These are phyloP conservation scores for Termitomyces sp. DNA, from an alignment of 768 basidiomycete species.

Conservation along the genomic window DNA sequence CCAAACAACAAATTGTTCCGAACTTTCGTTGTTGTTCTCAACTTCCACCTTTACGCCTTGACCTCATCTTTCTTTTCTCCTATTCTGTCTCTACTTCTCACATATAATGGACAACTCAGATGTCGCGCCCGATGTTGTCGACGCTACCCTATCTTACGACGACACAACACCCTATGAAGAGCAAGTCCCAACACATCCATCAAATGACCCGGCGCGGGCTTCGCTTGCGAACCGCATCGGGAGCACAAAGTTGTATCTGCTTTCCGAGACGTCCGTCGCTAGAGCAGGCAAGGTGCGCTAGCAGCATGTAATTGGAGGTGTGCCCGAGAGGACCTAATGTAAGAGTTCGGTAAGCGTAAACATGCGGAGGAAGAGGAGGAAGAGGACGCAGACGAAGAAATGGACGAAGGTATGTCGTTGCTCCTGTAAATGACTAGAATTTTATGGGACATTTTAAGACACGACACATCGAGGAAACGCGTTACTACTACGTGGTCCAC, in stretches of 20 bases:
- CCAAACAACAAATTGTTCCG: constrained; percentile 10
- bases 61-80: not conserved
- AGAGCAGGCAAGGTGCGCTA: constrained; percentile 73
- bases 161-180: constrained; percentile 55
- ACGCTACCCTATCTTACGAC: constrained; percentile 46
- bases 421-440: not conserved
- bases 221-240: constrained; percentile 69
- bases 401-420: constrained; percentile 28
- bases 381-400: constrained; percentile 26
- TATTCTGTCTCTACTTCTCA: constrained; percentile 10
- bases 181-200: constrained; percentile 37
- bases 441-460: constrained; percentile 28
- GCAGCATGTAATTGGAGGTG: constrained; percentile 35
- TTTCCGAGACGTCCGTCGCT: constrained; percentile 61
- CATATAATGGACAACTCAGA: constrained; percentile 46
- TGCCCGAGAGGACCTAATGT: constrained; percentile 42
- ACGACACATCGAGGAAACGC: constrained; percentile 57
- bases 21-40: constrained; percentile 3
- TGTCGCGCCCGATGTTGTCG: constrained; percentile 25
- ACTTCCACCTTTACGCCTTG: constrained; percentile 2
- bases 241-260: constrained; percentile 70
- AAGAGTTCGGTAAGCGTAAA: constrained; percentile 45
- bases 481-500: constrained; percentile 65
- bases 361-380: constrained; percentile 30
- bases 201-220: constrained; percentile 25